These are phyloP conservation scores for Colletotrichum filicis DNA, from an alignment of 2,329 filamentous ascomycete genomes.

Conservation along the genomic window DNA sequence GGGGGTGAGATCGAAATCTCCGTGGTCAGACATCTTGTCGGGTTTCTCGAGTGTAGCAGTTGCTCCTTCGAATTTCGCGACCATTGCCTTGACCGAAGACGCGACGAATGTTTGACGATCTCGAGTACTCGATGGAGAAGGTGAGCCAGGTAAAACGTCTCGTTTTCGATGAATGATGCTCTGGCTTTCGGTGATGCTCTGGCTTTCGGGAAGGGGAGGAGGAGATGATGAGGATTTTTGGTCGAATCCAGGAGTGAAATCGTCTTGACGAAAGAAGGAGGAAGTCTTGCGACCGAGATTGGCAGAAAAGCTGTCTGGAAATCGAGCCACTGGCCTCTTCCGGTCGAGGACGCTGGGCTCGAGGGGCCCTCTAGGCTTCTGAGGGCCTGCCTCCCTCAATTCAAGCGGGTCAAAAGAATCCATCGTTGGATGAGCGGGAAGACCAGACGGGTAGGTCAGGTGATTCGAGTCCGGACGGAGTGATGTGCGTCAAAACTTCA, in stretches of 20 bases:
- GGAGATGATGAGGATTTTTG: not conserved
- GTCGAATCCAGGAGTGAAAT: not conserved
- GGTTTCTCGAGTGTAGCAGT: not conserved
- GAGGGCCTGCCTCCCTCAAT: not conserved
- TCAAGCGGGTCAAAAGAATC: not conserved
- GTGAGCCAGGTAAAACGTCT: slow-evolving; percentile 16
- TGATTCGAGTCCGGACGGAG: not conserved
- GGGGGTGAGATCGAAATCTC: not conserved
- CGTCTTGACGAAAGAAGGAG: slow-evolving; percentile 4
- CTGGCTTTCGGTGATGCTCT: slow-evolving; percentile 14
- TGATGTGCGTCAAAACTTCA: not conserved
- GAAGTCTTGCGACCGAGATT: slow-evolving; percentile 25
- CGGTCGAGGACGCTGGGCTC: slow-evolving; percentile 29
- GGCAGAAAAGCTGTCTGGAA: slow-evolving; percentile 32
- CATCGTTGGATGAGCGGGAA: not conserved
- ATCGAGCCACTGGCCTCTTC: slow-evolving; percentile 30
- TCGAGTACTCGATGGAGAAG: not conserved
- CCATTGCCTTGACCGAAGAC: slow-evolving; percentile 33
- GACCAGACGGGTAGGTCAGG: not conserved
- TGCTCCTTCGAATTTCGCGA: slow-evolving; percentile 24
- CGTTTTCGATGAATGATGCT: slow-evolving; percentile 18
- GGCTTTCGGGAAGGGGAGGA: slow-evolving; percentile 14
- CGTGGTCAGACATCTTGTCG: not conserved
- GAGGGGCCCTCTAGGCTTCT: slow-evolving; percentile 20
- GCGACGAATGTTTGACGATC: slow-evolving; percentile 11